Percentiles rank a stretch among this genome's conserved stretches.
Conservation (phyloP, 352 stramenopile genomes). For the Phytopythium boreale region DNA sequence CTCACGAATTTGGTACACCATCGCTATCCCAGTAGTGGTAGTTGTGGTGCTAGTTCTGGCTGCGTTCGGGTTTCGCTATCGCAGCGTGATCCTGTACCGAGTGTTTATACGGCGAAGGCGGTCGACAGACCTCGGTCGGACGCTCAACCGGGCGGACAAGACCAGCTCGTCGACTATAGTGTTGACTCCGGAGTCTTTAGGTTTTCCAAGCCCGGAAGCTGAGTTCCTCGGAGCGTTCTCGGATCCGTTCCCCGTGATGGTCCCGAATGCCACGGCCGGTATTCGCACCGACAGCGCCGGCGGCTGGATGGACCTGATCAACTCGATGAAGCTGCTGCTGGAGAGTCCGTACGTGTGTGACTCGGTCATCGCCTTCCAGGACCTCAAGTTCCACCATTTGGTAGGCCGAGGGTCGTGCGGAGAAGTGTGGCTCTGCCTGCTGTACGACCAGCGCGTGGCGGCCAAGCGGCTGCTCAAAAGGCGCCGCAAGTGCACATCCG, state of each 20-base stretch:
- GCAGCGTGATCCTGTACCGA: conserved; percentile 16
- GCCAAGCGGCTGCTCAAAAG: conserved; percentile 36
- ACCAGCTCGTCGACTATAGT: background rate
- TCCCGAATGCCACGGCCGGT: conserved; percentile 4
- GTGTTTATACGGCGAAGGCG: conserved; percentile 2
- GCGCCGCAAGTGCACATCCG: conserved; percentile 10
- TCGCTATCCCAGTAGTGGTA: conserved; percentile 30
- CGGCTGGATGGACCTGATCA: conserved; percentile 9
- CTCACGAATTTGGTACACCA: conserved; percentile 17
- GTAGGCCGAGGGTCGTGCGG: conserved; percentile 19
- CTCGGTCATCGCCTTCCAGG: conserved; percentile 27
- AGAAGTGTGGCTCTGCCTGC: conserved; percentile 36
- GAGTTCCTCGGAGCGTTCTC: conserved; percentile 12
- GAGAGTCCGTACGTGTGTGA: conserved; percentile 21
- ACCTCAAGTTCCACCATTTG: conserved; percentile 31
- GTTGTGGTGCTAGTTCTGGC: conserved; percentile 14
- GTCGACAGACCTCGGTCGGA: background rate
- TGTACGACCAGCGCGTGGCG: conserved; percentile 28
- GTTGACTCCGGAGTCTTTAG: background rate
- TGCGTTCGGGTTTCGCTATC: conserved; percentile 6
- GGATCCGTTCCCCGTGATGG: conserved; percentile 8
- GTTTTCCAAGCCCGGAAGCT: conserved; percentile 10
- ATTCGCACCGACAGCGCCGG: conserved; percentile 15
- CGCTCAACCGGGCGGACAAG: background rate
- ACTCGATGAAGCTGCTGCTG: conserved; percentile 16